Evolutionary conservation across 345 rosid species (phyloP), one percentile per base, ranked within the genome.

Genomic region (Acer negundo): DNA sequence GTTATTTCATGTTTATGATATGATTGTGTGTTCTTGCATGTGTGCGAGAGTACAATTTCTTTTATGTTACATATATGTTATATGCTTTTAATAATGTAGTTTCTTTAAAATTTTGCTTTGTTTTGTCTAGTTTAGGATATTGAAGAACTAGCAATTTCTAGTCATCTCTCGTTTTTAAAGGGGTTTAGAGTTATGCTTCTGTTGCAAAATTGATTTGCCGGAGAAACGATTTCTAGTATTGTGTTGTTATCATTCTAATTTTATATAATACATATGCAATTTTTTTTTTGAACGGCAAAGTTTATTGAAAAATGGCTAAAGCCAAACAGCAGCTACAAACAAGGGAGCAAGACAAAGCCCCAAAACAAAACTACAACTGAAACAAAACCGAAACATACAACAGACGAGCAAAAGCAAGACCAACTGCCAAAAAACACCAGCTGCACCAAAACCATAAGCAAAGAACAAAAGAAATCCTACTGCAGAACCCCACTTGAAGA

Each of bases 51-150:
- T 68, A 19, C 62, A 11, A 35, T 79, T 44, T 42, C 47, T 72
- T 68, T 69, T 1, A 72, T 40, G 16, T 73, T 35, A 78, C 15
- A 20, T 40, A 26, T 70, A 23, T 63, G 28, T 51, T 56, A 62
- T 74, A 35, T 47, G 17, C 61, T n/a, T 44, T 73, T 6, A 46
- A 38, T 73, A 24, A 35, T 74, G 26, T 3, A 9, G 46, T 26
- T 44, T 62, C 61, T 62, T 62, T 61, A 12, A 40, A 72, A 44
- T 0, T 20, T 24, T 62, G 63, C 28, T 38, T 44, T 17, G 42
- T 49, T 71, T 66, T 67, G 64, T 47, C 65, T 58, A 7, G 70
- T 70, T 75, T 22, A 23, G 10, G 46, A 63, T 20, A 13, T 75
- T 26, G 67, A 35, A 61, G 46, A 73, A 40, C 22, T 58, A 35